phyloP scores from a whole-genome alignment of 1,284 basidiomycete species.

The Pseudozyma sp. region DNA sequence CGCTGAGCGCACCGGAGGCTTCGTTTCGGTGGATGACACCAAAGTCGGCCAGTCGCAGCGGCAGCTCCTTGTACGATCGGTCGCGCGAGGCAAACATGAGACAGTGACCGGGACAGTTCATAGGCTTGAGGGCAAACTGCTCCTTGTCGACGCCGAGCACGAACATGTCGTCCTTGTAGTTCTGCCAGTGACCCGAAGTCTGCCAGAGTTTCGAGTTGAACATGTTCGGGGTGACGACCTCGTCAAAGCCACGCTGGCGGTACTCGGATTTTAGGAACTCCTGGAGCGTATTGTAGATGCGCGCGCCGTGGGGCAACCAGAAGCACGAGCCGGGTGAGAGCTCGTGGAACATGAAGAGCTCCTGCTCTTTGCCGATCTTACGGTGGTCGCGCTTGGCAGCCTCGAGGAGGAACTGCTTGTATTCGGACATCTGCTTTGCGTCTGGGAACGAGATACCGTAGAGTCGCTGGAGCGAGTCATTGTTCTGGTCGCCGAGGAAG shows the following conservation, averaged over 20 bases:
- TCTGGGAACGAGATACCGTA: constrained; percentile 99
- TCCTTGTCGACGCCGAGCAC: constrained; percentile 93
- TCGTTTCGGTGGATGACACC: constrained; percentile 98
- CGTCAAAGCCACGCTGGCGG: constrained; percentile 71
- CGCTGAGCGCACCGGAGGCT: constrained; percentile 91
- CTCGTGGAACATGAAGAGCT: constrained; percentile 98
- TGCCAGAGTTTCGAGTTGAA: constrained; percentile 97
- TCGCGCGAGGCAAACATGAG: constrained; percentile 95
- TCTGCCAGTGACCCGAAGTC: constrained; percentile 97
- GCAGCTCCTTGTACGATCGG: constrained; percentile 93
- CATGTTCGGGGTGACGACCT: constrained; percentile 96
- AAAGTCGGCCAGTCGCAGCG: constrained; percentile 97
- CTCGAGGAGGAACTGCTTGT: constrained; percentile 95
- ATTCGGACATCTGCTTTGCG: constrained; percentile 92
- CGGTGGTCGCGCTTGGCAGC: constrained; percentile 97
- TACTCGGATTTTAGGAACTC: constrained; percentile 78
- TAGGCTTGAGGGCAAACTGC: constrained; percentile 78
- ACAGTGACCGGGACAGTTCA: constrained; percentile 99
- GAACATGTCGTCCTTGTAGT: constrained; percentile 93
- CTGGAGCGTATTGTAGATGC: constrained; percentile 94
- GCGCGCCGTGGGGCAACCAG: constrained; percentile 95
- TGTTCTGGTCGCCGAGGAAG: constrained; percentile 93
- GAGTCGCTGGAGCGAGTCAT: constrained; percentile 94
- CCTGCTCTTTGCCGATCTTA: constrained; percentile 78
- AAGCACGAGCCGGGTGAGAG: constrained; percentile 93